phyloP scores from a whole-genome alignment of 768 basidiomycete species.

The Suillus weaverae region DNA sequence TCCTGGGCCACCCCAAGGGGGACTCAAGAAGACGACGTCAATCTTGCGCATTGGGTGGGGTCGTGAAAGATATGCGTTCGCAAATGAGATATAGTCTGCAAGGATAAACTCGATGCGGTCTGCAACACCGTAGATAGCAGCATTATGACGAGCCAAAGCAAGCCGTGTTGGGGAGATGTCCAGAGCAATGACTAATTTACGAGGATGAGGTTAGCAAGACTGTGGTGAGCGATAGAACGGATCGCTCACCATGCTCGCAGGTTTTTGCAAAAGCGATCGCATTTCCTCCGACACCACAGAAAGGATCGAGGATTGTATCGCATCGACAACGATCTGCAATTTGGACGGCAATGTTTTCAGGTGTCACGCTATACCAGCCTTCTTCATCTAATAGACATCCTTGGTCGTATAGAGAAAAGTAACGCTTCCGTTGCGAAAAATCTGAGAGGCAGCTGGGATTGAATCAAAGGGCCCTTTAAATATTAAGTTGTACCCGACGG shows the following conservation, averaged over 20 bases:
- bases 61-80: constrained; percentile 46
- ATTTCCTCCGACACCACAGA: constrained; percentile 98
- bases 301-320: constrained; percentile 85
- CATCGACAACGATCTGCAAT: constrained; percentile 93
- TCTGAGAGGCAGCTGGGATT: constrained; percentile 49
- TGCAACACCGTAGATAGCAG: constrained; percentile 89
- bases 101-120: constrained; percentile 95
- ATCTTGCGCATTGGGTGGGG: constrained; percentile 49
- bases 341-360: constrained; percentile 87
- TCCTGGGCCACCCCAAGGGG: constrained; percentile 91
- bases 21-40: constrained; percentile 90
- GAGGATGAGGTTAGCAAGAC: constrained; percentile 4
- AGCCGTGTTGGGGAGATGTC: constrained; percentile 85
- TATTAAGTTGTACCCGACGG: constrained; percentile 27
- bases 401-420: constrained; percentile 75
- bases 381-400: constrained; percentile 91
- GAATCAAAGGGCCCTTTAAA: not conserved
- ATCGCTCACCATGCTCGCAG: constrained; percentile 80
- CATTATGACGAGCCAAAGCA: constrained; percentile 91
- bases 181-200: constrained; percentile 82
- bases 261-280: constrained; percentile 96
- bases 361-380: constrained; percentile 98
- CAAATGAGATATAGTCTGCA: constrained; percentile 82
- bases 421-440: constrained; percentile 79
- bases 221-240: not conserved